phyloP scores from a whole-genome alignment of 345 rosid genomes.

The Eucalyptus erythrocorys region DNA sequence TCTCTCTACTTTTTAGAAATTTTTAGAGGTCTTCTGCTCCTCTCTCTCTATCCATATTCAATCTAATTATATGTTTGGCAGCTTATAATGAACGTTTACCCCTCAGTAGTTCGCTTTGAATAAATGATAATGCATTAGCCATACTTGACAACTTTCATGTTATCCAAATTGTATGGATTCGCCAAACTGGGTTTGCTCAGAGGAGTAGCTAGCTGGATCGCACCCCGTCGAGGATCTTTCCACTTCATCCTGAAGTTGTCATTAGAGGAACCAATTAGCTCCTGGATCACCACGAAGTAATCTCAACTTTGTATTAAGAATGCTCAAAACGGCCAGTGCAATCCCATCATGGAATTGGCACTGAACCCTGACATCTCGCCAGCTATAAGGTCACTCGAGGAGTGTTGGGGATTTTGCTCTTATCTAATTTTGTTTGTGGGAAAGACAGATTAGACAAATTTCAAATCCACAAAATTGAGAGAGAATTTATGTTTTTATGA shows the following conservation, averaged over 20 bases:
- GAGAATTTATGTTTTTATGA: neutral
- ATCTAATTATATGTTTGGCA: neutral
- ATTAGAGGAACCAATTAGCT: neutral
- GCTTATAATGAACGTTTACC: neutral
- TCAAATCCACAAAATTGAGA: neutral
- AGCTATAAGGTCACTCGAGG: neutral
- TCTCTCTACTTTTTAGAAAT: neutral
- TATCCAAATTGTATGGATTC: neutral
- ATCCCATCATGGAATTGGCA: neutral
- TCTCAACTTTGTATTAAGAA: neutral
- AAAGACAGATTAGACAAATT: rapidly evolving
- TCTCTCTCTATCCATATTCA: neutral
- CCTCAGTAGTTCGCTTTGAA: neutral
- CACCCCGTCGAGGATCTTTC: neutral
- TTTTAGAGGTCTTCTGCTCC: neutral
- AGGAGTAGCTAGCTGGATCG: neutral
- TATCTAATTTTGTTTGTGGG: neutral
- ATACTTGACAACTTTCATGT: neutral
- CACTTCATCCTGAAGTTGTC: neutral
- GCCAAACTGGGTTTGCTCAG: neutral
- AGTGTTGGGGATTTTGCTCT: neutral
- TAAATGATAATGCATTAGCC: neutral
- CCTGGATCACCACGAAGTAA: neutral
- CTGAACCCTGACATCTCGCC: neutral
- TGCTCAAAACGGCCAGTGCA: rapidly evolving